Evolutionary conservation across 495 filamentous ascomycete genomes (phyloP).

Genomic region (Aeminium ludgeri): DNA sequence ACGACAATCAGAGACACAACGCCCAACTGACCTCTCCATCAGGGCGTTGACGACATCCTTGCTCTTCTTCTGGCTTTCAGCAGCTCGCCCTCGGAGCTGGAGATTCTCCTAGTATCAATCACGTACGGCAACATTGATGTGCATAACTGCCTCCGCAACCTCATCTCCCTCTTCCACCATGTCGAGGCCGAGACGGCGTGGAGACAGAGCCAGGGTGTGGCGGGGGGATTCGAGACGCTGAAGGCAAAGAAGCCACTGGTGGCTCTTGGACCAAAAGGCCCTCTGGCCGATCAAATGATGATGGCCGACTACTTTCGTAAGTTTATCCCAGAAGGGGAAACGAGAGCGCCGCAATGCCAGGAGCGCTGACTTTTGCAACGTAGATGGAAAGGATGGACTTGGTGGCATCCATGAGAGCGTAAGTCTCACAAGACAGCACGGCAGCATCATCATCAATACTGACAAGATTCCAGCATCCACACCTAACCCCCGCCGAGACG

Average conservation of each 20-base stretch:
- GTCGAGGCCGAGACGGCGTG: slow-evolving; percentile 80
- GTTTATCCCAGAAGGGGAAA: slow-evolving; percentile 17
- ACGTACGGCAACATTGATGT: slow-evolving; percentile 83
- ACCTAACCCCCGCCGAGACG: slow-evolving; percentile 63
- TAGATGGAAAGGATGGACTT: slow-evolving; percentile 81
- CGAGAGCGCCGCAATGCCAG: background rate
- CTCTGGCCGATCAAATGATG: slow-evolving; percentile 66
- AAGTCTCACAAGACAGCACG: slow-evolving; percentile 19
- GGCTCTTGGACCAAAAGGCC: slow-evolving; percentile 70
- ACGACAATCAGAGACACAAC: background rate
- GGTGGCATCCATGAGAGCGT: slow-evolving; percentile 76
- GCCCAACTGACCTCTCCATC: background rate
- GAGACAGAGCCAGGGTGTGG: slow-evolving; percentile 47
- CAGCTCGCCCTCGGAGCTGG: slow-evolving; percentile 66
- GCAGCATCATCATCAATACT: background rate
- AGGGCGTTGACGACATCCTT: slow-evolving; percentile 86
- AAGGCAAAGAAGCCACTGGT: slow-evolving; percentile 57
- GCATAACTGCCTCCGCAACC: slow-evolving; percentile 72
- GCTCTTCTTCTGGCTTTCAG: slow-evolving; percentile 73
- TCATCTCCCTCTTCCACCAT: slow-evolving; percentile 79
- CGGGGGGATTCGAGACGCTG: slow-evolving; percentile 53
- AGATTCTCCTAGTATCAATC: slow-evolving; percentile 74
- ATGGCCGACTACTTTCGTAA: slow-evolving; percentile 84
- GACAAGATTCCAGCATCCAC: slow-evolving; percentile 27
- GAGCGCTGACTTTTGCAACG: background rate